Evolutionary conservation across 2,329 filamentous ascomycete genomes (phyloP), one percentile per base, ranked within the genome.

Genomic region (Phialophora expanda): DNA sequence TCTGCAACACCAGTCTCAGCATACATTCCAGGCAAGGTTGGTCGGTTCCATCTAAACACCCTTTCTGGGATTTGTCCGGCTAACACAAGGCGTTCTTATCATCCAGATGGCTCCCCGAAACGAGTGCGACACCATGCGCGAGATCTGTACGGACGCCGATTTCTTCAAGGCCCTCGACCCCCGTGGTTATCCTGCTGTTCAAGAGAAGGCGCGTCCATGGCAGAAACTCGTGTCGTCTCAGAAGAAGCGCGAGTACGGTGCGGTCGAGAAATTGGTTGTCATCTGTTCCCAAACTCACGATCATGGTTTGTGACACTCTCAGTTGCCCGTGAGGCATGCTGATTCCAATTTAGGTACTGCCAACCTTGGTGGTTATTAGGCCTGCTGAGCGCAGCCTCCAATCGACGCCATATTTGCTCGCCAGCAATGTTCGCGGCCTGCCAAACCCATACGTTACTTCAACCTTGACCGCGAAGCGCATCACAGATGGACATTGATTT

Each of bases 141-240:
- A 41, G 61, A 30, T 22, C 54, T 22, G 24, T 20, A n/a, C 61
- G 9, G 32, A 14, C 28, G 17, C 30, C 30, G 48, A 51, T 17
- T 62, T 62, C 51, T 62, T 62, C 50, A 28, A 57, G 38, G 12
- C 28, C 12, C 24, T 62, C 54, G 32, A 62, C 30, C 28, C 54
- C 32, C 28, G 24, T 26, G 61, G 61, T 14, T 62, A 56, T 62
- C 61, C 61, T 14, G 61, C 61, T 26, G 61, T 38, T n/a, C 46
- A 62, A 51, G 51, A 62, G 32, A 62, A 62, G 51, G 50, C 22
- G 51, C 61, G 41, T 26, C 61, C 61, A 56, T 62, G 61, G 61
- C 34, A 41, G 54, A 26, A 30, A n/a, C 54, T 56, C 51, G 28
- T 62, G 28, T 34, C 50, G 4, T 30, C 50, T 41, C 48, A 34